Conservation (phyloP, 352 stramenopile species). For the Globisporangium cylindrosporum region DNA sequence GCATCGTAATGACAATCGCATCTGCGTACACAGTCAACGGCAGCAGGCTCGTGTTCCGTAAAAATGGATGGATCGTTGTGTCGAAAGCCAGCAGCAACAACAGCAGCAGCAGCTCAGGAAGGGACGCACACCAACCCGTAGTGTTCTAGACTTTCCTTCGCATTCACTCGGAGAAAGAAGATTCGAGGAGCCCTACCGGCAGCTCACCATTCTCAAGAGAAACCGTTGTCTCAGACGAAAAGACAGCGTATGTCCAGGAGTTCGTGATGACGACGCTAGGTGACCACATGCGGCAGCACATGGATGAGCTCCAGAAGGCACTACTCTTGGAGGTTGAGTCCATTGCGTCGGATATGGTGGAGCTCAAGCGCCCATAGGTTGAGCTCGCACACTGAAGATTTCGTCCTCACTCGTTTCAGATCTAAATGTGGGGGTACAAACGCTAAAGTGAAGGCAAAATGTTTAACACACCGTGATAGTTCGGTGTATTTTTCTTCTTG, state of each 20-base stretch:
- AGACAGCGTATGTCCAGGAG: neutral
- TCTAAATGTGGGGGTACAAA: no score
- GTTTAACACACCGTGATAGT: no score
- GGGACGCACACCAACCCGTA: no score
- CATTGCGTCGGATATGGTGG: no score
- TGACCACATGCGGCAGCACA: conserved; percentile 7
- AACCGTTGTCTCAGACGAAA: no score
- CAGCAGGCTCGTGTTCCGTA: conserved; percentile 1
- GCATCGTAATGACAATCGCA: neutral
- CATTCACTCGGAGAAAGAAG: neutral
- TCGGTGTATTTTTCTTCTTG: no score
- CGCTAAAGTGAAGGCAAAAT: no score
- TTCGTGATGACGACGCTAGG: conserved; percentile 6
- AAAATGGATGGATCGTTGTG: conserved; percentile 9
- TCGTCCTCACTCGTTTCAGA: no score
- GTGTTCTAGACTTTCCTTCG: conserved; percentile 12
- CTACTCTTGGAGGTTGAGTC: neutral
- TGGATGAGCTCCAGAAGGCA: neutral
- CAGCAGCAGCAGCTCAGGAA: neutral
- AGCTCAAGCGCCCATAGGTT: no score
- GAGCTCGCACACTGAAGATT: no score
- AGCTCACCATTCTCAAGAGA: no score
- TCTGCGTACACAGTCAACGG: neutral
- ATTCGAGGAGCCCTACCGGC: neutral
- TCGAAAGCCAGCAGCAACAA: neutral